A percentile compares a stretch with the other conserved stretches of the same genome.
phyloP scores from a whole-genome alignment of 2,329 filamentous ascomycete species.

The Penicillium sp. region DNA sequence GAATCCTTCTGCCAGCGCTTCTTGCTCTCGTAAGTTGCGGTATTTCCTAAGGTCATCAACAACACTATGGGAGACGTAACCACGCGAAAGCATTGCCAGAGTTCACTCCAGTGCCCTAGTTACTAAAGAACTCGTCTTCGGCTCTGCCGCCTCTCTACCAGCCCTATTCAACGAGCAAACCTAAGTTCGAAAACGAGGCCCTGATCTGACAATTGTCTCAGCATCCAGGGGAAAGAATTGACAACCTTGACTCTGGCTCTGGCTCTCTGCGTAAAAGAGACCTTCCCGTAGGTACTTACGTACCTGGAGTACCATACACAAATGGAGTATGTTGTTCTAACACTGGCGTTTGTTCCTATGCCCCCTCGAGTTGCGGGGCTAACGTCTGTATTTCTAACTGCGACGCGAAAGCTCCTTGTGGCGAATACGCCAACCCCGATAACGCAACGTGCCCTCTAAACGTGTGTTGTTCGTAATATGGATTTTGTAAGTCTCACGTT shows the following conservation, averaged over 20 bases:
- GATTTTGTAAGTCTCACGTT: background rate
- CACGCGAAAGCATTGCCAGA: background rate
- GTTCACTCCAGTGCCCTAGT: background rate
- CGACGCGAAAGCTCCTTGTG: background rate
- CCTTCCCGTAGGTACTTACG: background rate
- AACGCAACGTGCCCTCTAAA: background rate
- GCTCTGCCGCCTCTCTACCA: background rate
- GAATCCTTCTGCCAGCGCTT: slow-evolving; percentile 1
- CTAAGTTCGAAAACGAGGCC: slow-evolving; percentile 2
- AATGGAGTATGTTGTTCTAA: slow-evolving; percentile 2
- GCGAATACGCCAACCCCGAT: background rate
- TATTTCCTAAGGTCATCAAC: background rate
- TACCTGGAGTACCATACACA: slow-evolving; percentile 1
- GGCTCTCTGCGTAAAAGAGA: background rate
- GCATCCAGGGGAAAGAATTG: slow-evolving; percentile 1
- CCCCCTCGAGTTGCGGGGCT: slow-evolving; percentile 1
- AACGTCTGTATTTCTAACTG: background rate
- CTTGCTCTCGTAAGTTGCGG: slow-evolving; percentile 3
- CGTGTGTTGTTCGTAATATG: background rate
- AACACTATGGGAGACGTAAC: background rate
- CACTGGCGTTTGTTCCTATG: slow-evolving; percentile 1
- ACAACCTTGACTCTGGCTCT: background rate
- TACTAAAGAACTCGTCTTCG: slow-evolving; percentile 1
- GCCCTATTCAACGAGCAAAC: background rate
- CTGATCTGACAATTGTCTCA: background rate